phyloP scores from a whole-genome alignment of 164 flowering plant genomes.

The Vitis amurensis region DNA sequence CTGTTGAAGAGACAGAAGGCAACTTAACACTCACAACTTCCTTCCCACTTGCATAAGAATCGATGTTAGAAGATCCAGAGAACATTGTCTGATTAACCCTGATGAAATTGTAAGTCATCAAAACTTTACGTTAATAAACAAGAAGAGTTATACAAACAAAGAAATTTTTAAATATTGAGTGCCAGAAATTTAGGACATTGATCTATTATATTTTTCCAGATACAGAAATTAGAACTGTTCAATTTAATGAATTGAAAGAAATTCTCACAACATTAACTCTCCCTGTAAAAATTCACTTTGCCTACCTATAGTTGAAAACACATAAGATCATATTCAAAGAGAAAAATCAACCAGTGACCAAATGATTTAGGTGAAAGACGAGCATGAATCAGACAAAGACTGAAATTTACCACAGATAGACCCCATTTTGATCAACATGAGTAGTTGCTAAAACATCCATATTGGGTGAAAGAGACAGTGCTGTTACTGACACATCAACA shows the following conservation, averaged over 20 bases:
- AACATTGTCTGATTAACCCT: conserved; percentile 94
- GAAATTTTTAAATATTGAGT: neutral
- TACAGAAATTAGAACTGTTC: neutral
- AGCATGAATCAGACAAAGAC: neutral
- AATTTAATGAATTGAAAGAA: neutral
- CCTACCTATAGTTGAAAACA: no score
- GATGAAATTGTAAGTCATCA: conserved; percentile 8
- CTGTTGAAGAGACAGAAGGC: conserved; percentile 63
- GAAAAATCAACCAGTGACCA: neutral
- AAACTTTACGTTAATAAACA: neutral
- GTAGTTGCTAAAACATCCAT: conserved; percentile 95
- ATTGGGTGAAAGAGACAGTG: conserved; percentile 86
- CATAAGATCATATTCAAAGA: no score
- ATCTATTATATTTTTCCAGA: neutral
- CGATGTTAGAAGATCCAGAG: conserved; percentile 61
- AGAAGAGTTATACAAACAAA: neutral
- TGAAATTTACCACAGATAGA: conserved; percentile 75
- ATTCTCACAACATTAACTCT: neutral
- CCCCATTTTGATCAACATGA: conserved; percentile 96
- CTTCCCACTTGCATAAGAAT: conserved; percentile 75
- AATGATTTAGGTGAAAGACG: neutral
- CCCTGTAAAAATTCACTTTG: neutral
- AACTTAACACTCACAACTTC: conserved; percentile 63
- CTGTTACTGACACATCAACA: conserved; percentile 80
- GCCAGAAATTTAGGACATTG: neutral